Evolutionary conservation across 306 rosid genomes (phyloP).

Genomic region (Carpinus viminea): DNA sequence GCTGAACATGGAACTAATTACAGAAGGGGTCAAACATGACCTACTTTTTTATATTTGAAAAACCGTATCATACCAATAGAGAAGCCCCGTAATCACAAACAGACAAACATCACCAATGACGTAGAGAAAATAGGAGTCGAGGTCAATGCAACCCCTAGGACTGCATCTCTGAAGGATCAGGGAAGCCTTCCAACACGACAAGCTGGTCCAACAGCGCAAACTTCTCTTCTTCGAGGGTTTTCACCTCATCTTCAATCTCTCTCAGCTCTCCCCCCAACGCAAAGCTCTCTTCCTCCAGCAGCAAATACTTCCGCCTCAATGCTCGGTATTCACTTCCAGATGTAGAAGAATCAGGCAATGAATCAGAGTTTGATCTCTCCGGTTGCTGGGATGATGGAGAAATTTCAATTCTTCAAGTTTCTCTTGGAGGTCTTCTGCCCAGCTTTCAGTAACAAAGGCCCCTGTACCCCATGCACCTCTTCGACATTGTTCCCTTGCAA

Average conservation of each 20-base stretch:
- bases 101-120: neutral
- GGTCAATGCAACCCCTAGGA: slow-evolving; percentile 37
- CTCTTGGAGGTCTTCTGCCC: slow-evolving; percentile 64
- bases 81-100: neutral
- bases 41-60: neutral
- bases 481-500: slow-evolving; percentile 46
- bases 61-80: neutral
- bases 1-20: neutral
- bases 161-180: slow-evolving; percentile 58
- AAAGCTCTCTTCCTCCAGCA: slow-evolving; percentile 83
- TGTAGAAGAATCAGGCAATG: slow-evolving; percentile 71
- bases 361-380: slow-evolving; percentile 84
- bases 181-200: slow-evolving; percentile 81
- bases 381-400: slow-evolving; percentile 58
- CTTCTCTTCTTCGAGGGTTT: slow-evolving; percentile 82
- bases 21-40: neutral
- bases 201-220: slow-evolving; percentile 78
- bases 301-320: slow-evolving; percentile 71
- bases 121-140: slow-evolving; percentile 4
- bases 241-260: slow-evolving; percentile 74
- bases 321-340: slow-evolving; percentile 75
- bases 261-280: slow-evolving; percentile 60
- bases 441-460: slow-evolving; percentile 42
- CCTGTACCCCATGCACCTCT: slow-evolving; percentile 36
- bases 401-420: slow-evolving; percentile 45